Evolutionary conservation across 805 yeast genomes (phyloP).

Genomic region (Spathaspora arborariae): DNA sequence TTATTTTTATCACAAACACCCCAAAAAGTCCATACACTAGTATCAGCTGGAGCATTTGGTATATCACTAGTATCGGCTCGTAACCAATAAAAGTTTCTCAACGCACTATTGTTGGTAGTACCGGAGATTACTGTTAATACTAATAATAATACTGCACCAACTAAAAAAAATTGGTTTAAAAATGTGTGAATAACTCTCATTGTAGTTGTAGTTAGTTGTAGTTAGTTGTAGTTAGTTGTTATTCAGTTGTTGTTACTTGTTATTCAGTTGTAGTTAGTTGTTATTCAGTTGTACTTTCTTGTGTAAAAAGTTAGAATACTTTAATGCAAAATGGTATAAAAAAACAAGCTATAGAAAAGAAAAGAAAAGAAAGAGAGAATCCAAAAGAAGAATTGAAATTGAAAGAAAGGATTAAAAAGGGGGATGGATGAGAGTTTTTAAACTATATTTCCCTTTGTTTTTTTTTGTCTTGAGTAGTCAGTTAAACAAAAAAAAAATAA

Average conservation of each 20-base stretch:
- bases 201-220: not conserved
- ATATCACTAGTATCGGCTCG: conserved; percentile 66
- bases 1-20: conserved; percentile 57
- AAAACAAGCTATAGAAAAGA: not conserved
- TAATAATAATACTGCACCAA: conserved; percentile 38
- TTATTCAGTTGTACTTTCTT: too few species aligned
- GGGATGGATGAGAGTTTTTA: conserved; percentile 3
- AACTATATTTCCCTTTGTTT: conserved; percentile 1
- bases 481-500: not conserved
- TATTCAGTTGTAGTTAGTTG: not conserved
- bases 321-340: too few species aligned
- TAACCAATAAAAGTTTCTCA: conserved; percentile 74
- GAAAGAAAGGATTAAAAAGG: not conserved
- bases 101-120: conserved; percentile 50
- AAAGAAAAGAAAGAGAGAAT: not conserved
- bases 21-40: conserved; percentile 80
- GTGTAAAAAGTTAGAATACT: too few species aligned
- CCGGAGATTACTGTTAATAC: conserved; percentile 71
- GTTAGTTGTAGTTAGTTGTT: not conserved
- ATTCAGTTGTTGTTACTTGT: not conserved
- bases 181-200: conserved; percentile 33
- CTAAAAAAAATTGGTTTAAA: conserved; percentile 36
- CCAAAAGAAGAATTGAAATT: conserved; percentile 1
- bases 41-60: conserved; percentile 42
- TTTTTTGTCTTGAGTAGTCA: not conserved